Evolutionary conservation across 2,329 filamentous ascomycete species (phyloP).

Genomic region (Botrytis deweyae): DNA sequence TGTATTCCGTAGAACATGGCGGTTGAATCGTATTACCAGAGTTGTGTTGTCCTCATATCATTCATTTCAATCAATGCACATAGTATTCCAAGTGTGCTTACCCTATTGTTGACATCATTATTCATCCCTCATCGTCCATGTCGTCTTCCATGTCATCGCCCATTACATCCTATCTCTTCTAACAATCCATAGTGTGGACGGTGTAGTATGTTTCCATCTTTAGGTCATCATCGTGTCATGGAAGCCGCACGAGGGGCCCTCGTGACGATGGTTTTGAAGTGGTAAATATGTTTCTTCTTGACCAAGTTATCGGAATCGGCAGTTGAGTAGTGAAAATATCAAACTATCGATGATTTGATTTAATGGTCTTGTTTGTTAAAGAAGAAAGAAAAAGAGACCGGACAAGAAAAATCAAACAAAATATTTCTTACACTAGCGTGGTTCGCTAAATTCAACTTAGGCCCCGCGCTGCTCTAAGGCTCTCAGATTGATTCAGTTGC

Average conservation of each 20-base stretch:
- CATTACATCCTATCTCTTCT: neutral
- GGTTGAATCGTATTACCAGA: slow-evolving; percentile 57
- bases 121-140: neutral
- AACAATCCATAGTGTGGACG: neutral
- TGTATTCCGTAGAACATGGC: slow-evolving; percentile 38
- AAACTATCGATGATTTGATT: slow-evolving; percentile 73
- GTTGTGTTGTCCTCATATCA: slow-evolving; percentile 39
- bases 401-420: slow-evolving; percentile 22
- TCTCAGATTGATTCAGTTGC: neutral
- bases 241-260: slow-evolving; percentile 59
- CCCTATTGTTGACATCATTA: neutral
- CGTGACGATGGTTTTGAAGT: slow-evolving; percentile 83
- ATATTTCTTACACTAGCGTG: slow-evolving; percentile 17
- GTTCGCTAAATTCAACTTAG: slow-evolving; percentile 22
- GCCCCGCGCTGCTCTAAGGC: slow-evolving; percentile 24
- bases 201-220: slow-evolving; percentile 54
- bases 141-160: neutral
- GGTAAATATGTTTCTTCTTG: slow-evolving; percentile 58
- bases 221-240: slow-evolving; percentile 70
- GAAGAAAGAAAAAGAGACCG: slow-evolving; percentile 40
- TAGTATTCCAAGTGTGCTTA: slow-evolving; percentile 5
- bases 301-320: slow-evolving; percentile 70
- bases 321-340: slow-evolving; percentile 56
- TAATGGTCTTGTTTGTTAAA: slow-evolving; percentile 60
- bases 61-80: neutral